Conservation (phyloP, 1,284 basidiomycete species). For the Ustilago crameri region DNA sequence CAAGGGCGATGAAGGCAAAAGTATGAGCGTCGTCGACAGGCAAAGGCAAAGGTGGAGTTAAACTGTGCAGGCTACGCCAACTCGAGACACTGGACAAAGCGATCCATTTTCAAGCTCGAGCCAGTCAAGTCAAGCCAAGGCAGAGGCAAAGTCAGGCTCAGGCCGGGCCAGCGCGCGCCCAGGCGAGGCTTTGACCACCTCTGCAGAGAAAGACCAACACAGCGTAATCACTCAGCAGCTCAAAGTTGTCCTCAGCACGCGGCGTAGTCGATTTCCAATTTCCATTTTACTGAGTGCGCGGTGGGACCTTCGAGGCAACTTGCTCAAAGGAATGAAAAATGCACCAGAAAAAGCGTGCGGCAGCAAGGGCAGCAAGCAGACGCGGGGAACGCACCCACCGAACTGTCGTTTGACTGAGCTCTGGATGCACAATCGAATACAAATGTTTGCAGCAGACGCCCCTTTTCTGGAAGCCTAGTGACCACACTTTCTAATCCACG, state of each 20-base stretch:
- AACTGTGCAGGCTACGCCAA: slow-evolving; percentile 1
- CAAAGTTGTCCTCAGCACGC: not conserved
- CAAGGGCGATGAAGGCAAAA: not conserved
- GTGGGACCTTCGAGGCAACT: too few species aligned
- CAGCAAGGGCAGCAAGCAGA: too few species aligned
- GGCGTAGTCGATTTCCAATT: too few species aligned
- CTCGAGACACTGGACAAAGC: not conserved
- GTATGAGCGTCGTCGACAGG: not conserved
- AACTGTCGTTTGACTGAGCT: too few species aligned
- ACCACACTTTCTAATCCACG: too few species aligned
- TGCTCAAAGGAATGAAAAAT: too few species aligned
- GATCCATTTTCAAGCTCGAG: not conserved
- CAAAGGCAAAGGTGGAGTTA: slow-evolving; percentile 6
- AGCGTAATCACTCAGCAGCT: slow-evolving; percentile 2
- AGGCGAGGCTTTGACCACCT: slow-evolving; percentile 1
- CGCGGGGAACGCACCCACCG: too few species aligned
- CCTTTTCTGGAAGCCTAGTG: not conserved
- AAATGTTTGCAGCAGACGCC: not conserved
- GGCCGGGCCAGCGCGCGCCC: not conserved
- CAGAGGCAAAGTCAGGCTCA: not conserved
- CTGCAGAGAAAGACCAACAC: slow-evolving; percentile 6
- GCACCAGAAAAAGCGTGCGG: too few species aligned
- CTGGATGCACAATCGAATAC: too few species aligned
- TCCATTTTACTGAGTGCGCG: too few species aligned
- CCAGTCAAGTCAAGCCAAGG: not conserved